A percentile compares a stretch with the other conserved stretches of the same genome.
phyloP scores from a whole-genome alignment of 2,329 filamentous ascomycete genomes.

The Aspergillus brasiliensis region DNA sequence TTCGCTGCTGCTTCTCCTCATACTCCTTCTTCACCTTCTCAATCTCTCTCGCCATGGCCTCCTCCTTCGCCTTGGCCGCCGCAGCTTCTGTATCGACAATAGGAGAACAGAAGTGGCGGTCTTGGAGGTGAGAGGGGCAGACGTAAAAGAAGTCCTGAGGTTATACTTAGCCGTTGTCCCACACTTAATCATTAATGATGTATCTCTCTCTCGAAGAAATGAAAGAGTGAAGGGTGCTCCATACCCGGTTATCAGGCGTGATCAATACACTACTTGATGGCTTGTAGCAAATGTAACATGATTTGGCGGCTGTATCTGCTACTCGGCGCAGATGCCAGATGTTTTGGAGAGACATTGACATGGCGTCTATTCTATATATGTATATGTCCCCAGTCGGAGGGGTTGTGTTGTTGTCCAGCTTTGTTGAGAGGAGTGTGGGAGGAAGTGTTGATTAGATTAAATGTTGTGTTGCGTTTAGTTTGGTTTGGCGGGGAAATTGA shows the following conservation, averaged over 20 bases:
- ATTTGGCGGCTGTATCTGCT: constrained; percentile 77
- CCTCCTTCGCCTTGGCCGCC: constrained; percentile 46
- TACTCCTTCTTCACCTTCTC: constrained; percentile 57
- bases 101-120: constrained; percentile 73
- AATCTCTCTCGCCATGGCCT: constrained; percentile 48
- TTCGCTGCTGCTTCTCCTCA: constrained; percentile 74
- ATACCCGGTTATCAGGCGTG: constrained; percentile 83
- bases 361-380: neutral
- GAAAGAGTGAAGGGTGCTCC: neutral
- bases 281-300: constrained; percentile 91
- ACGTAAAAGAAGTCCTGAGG: constrained; percentile 85
- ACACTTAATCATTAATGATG: no score
- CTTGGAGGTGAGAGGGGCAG: constrained; percentile 79
- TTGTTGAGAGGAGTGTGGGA: neutral
- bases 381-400: neutral
- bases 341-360: constrained; percentile 61
- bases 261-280: constrained; percentile 84
- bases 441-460: neutral
- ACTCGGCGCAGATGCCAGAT: constrained; percentile 84
- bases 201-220: neutral
- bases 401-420: neutral
- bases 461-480: no score
- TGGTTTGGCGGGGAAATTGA: neutral
- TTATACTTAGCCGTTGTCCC: constrained; percentile 2
- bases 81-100: constrained; percentile 48